These are phyloP conservation scores for Sclerotinia spermophila DNA, from an alignment of 2,329 filamentous ascomycete genomes.

Conservation along the genomic window DNA sequence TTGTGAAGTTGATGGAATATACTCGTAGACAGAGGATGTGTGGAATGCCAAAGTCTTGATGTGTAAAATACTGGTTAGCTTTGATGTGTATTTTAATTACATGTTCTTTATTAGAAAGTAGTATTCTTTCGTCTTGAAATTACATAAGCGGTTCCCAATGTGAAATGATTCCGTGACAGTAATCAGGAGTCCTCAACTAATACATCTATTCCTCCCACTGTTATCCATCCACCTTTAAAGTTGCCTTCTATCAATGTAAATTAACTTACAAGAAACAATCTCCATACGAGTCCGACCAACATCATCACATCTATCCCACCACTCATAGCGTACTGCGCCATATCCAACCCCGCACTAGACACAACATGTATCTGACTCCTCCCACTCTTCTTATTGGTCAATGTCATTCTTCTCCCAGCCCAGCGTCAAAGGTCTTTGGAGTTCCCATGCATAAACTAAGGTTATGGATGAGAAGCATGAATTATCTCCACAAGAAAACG, in stretches of 20 bases:
- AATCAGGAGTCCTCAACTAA: neutral
- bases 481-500: neutral
- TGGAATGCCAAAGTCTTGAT: no score
- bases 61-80: no score
- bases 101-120: neutral
- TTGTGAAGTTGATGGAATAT: neutral
- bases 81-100: neutral
- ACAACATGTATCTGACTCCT: neutral
- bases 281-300: neutral
- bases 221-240: neutral
- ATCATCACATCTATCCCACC: neutral
- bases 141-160: neutral
- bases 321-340: neutral
- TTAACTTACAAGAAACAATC: neutral
- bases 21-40: neutral
- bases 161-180: neutral
- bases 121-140: no score
- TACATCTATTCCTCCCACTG: neutral
- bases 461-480: neutral
- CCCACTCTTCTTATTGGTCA: neutral
- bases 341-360: neutral
- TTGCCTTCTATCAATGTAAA: neutral
- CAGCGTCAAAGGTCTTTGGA: neutral
- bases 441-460: neutral
- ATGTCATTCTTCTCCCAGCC: neutral